Conservation (phyloP, 164 flowering plant species). For the Cinnamomum micranthum region DNA sequence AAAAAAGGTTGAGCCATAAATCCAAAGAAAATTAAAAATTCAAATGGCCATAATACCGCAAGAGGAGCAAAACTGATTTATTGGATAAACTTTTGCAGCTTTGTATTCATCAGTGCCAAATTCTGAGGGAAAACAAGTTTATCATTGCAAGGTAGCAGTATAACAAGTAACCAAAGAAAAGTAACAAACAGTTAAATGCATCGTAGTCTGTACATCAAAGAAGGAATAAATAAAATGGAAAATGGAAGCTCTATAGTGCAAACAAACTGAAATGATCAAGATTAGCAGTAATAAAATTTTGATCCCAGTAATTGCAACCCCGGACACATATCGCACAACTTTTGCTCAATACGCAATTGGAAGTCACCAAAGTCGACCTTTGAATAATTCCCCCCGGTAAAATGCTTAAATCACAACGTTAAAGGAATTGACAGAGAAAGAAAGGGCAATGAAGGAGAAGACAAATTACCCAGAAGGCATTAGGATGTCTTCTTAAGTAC, state of each 20-base stretch:
- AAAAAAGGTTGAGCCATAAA: too few species aligned
- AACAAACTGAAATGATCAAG: not conserved
- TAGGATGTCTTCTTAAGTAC: slow-evolving; percentile 83
- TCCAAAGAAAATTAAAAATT: not conserved
- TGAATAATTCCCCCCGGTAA: slow-evolving; percentile 8
- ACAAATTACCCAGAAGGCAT: slow-evolving; percentile 5
- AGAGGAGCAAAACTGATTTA: slow-evolving; percentile 82
- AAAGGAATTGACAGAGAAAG: not conserved
- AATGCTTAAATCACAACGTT: not conserved
- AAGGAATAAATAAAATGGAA: not conserved
- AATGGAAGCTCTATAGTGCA: not conserved
- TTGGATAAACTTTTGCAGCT: slow-evolving; percentile 81
- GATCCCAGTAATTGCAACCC: slow-evolving; percentile 87
- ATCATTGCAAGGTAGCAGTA: not conserved
- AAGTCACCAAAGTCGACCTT: slow-evolving; percentile 99
- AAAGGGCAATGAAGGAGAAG: not conserved
- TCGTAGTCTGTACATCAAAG: not conserved
- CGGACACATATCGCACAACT: slow-evolving; percentile 78
- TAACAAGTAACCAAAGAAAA: not conserved
- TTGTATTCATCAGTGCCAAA: slow-evolving; percentile 55
- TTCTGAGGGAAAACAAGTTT: slow-evolving; percentile 37
- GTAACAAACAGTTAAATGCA: not conserved
- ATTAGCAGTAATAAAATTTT: slow-evolving; percentile 1
- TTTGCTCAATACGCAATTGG: slow-evolving; percentile 82
- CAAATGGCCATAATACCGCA: slow-evolving; percentile 38